Evolutionary conservation across 352 stramenopile genomes (phyloP), one percentile per base, ranked within the genome.

Genomic region (Phytopythium litorale): DNA sequence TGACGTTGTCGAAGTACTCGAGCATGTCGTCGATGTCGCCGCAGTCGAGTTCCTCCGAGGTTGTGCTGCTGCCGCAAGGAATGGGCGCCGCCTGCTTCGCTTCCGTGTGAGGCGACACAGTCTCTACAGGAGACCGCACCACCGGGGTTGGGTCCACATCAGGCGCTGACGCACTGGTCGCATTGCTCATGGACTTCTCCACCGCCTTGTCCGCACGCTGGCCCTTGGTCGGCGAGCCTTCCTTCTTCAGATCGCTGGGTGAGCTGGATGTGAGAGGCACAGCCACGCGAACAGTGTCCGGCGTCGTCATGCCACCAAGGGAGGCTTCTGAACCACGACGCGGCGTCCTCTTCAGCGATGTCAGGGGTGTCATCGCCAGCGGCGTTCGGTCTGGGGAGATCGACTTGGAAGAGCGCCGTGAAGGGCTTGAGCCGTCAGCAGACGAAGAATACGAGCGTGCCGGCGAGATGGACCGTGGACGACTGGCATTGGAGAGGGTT

Each of bases 1-100:
- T 81, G 19, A 92, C 71, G 56, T 70, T 71, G 63, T 90, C 76
- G 68, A 90, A 90, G 68, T 87, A 92, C 62, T 90, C 83, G 49
- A 88, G 71, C 72, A 92, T 78, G 46, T 87, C 79, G 72, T 89
- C 82, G 43, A 91, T 88, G 46, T 86, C 76, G 54, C 57, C 62
- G 37, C 52, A 76, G 52, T 79, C 68, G 4, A 79, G 66, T 42
- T 67, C 66, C 25, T 81, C 68, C 8, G 63, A 71, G n/a, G 37
- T 59, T 11, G 54, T 59, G 40, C 56, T 76, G 56, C 60, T 73
- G 51, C 58, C 74, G 42, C 58, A 68, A 23, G 66, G 60, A 11
- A 9, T 6, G 4, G 28, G 48, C 15, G 48, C 25, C 7, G 48
- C 28, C 25, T 16, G 28, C 25, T 54, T 54, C 15, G 16, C 48